Percentiles rank a stretch among this genome's conserved stretches.
Conservation (phyloP, 345 rosid species). For the Euphorbia pulcherrima region DNA sequence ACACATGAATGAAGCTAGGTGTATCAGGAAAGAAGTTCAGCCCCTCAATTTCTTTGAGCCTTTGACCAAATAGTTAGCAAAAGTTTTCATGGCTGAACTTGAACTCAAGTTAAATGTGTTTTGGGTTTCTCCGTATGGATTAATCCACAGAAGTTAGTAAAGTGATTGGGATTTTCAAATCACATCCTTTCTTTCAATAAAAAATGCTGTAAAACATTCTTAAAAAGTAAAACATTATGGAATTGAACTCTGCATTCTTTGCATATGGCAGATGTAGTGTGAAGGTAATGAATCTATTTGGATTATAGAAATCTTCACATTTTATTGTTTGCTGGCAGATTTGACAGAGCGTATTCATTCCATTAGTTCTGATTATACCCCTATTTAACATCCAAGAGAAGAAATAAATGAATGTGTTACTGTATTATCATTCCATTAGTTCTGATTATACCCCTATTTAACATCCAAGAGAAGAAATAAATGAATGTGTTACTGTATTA, state of each 20-base stretch:
- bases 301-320: neutral
- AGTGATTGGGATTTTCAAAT: neutral
- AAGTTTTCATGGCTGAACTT: neutral
- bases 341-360: neutral
- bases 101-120: neutral
- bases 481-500: neutral
- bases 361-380: neutral
- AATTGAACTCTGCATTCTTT: neutral
- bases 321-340: neutral
- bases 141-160: neutral
- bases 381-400: too few relatives aligned
- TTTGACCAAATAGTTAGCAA: too few relatives aligned
- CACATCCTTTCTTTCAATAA: neutral
- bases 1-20: neutral
- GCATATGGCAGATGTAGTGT: neutral
- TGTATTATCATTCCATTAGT: neutral
- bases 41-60: neutral
- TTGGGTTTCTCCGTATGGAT: neutral
- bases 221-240: neutral
- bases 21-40: neutral
- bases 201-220: neutral
- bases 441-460: neutral
- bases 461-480: neutral
- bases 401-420: neutral
- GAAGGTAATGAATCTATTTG: neutral